A percentile compares a stretch with the other conserved stretches of the same genome.
These are phyloP conservation scores for Saturnispora ahearnii DNA, from an alignment of 805 yeast genomes.

Conservation along the genomic window DNA sequence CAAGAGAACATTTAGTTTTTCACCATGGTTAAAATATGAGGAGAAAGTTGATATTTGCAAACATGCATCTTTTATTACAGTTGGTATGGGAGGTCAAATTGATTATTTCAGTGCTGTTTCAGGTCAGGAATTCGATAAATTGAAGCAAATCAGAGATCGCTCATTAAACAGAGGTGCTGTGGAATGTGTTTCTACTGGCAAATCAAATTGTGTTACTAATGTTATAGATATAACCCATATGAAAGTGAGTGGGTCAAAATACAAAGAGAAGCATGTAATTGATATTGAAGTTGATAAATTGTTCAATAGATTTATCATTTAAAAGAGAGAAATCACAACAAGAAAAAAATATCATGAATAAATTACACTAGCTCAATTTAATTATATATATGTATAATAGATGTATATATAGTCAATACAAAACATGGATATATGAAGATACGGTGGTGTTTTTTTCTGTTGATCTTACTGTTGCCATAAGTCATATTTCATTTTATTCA, in stretches of 20 bases:
- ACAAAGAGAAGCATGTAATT: neutral
- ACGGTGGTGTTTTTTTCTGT: neutral
- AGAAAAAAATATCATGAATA: too few relatives aligned
- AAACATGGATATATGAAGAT: neutral
- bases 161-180: neutral
- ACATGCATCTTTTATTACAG: constrained; percentile 19
- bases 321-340: neutral
- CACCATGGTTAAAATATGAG: constrained; percentile 23
- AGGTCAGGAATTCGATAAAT: constrained; percentile 8
- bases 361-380: neutral
- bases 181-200: neutral
- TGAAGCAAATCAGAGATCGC: neutral
- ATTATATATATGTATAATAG: neutral
- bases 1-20: constrained; percentile 20
- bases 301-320: constrained; percentile 2
- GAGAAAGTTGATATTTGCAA: constrained; percentile 5
- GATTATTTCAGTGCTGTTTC: constrained; percentile 12
- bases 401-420: too few relatives aligned
- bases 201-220: neutral
- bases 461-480: too few relatives aligned
- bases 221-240: neutral
- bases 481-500: neutral
- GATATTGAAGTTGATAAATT: neutral
- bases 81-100: constrained; percentile 34
- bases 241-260: neutral